These are phyloP conservation scores for Aphanomyces cochlioides DNA, from an alignment of 352 stramenopile genomes.

Conservation along the genomic window DNA sequence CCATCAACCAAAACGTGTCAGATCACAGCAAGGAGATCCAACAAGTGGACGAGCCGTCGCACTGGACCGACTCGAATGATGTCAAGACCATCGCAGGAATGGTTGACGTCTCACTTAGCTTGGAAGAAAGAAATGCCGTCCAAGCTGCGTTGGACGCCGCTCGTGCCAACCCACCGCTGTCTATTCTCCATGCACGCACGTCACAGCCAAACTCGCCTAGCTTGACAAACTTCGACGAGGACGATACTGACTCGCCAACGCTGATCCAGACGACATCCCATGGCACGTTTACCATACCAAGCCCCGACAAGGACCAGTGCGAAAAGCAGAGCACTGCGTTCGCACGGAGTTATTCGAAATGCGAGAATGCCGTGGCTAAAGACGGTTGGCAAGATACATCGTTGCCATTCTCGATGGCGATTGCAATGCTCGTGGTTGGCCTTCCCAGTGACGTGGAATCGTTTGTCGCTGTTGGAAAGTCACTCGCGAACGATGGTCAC, in stretches of 20 bases:
- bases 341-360: neutral
- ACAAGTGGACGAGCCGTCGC: constrained; percentile 39
- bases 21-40: constrained; percentile 36
- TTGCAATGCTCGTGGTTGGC: constrained; percentile 62
- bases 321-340: neutral
- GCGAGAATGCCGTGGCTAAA: neutral
- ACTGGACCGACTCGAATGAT: constrained; percentile 2
- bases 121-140: neutral
- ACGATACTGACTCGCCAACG: neutral
- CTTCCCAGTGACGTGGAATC: constrained; percentile 70
- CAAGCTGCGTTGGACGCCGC: neutral
- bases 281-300: constrained; percentile 6
- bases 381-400: constrained; percentile 2
- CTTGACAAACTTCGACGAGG: neutral
- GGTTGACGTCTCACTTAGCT: constrained; percentile 2
- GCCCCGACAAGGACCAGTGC: neutral
- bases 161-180: neutral
- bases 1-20: constrained; percentile 50
- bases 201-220: neutral
- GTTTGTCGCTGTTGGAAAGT: constrained; percentile 70
- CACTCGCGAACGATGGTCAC: constrained; percentile 78
- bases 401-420: constrained; percentile 51
- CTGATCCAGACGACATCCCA: neutral
- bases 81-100: constrained; percentile 25
- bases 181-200: neutral